A percentile compares a stretch with the other conserved stretches of the same genome.
phyloP scores from a whole-genome alignment of 169 alveolate species.

The Cryptosporidium ubiquitum region DNA sequence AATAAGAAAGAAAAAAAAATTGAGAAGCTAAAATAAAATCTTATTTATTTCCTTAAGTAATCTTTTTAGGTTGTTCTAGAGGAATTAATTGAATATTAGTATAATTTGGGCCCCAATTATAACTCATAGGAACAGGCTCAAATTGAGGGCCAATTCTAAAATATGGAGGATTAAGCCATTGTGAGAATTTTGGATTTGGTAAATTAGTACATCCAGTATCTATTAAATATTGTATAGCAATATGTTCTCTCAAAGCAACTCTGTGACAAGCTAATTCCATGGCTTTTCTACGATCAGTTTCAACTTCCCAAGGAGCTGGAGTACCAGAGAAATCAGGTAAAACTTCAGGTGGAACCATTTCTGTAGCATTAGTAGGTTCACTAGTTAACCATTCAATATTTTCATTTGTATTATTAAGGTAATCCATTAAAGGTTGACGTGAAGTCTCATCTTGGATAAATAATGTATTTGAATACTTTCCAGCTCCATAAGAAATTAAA shows the following conservation, averaged over 20 bases:
- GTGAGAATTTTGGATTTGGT: constrained; percentile 58
- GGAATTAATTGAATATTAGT: constrained; percentile 71
- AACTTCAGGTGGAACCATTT: constrained; percentile 59
- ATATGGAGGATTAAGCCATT: constrained; percentile 70
- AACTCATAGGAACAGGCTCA: constrained; percentile 74
- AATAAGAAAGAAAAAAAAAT: not conserved
- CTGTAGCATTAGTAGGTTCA: constrained; percentile 67
- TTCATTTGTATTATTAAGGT: constrained; percentile 57
- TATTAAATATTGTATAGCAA: constrained; percentile 54
- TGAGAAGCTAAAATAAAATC: not conserved
- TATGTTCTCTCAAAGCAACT: constrained; percentile 71
- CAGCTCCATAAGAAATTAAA: constrained; percentile 23
- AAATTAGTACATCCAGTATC: constrained; percentile 63
- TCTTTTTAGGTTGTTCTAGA: constrained; percentile 47
- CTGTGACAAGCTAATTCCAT: constrained; percentile 74
- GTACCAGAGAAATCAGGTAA: constrained; percentile 69
- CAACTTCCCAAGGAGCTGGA: constrained; percentile 74
- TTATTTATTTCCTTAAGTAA: not conserved
- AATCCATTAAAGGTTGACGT: constrained; percentile 69
- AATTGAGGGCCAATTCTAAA: constrained; percentile 65
- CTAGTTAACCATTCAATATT: constrained; percentile 68
- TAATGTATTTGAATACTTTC: constrained; percentile 18
- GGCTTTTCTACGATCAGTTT: constrained; percentile 71
- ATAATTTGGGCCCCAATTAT: constrained; percentile 73
- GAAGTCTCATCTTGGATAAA: constrained; percentile 67